A percentile compares a stretch with the other conserved stretches of the same genome.
Evolutionary conservation across 345 rosid species (phyloP).

Genomic region (Erysimum cheiranthoides): DNA sequence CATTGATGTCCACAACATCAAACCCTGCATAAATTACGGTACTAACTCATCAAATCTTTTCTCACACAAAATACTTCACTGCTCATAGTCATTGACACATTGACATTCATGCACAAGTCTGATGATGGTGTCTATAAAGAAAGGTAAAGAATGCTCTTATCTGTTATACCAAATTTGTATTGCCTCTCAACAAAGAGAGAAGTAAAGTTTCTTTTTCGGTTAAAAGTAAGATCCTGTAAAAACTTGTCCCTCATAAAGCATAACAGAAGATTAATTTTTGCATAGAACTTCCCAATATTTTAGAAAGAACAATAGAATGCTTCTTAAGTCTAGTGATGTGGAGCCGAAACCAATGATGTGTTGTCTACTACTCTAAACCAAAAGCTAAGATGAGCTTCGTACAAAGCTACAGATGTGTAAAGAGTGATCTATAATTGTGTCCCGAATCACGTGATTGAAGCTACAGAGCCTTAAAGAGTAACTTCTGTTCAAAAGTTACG

Average conservation of each 20-base stretch:
- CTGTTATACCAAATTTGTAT: slow-evolving; percentile 4
- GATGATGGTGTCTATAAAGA: slow-evolving; percentile 10
- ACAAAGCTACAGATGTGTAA: slow-evolving; percentile 2
- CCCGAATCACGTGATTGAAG: slow-evolving; percentile 19
- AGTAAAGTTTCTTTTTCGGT: not conserved
- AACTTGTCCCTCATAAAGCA: not conserved
- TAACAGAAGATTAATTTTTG: not conserved
- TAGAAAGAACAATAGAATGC: not conserved
- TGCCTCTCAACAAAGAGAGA: not conserved
- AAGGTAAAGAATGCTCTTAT: not conserved
- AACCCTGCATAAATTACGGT: slow-evolving; percentile 68
- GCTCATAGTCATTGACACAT: slow-evolving; percentile 3
- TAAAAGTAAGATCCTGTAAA: not conserved
- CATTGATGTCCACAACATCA: slow-evolving; percentile 84
- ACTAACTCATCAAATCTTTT: slow-evolving; percentile 15
- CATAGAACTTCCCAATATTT: not conserved
- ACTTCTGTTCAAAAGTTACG: not conserved
- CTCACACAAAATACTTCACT: slow-evolving; percentile 11
- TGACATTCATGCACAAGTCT: not conserved
- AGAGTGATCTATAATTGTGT: not conserved
- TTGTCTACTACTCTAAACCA: slow-evolving; percentile 6
- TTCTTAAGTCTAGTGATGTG: slow-evolving; percentile 8
- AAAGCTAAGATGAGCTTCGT: slow-evolving; percentile 13
- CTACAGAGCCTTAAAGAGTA: slow-evolving; percentile 17
- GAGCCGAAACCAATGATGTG: slow-evolving; percentile 4